These are phyloP conservation scores for Candida smagusa DNA, from an alignment of 1,139 yeast species.

Conservation along the genomic window DNA sequence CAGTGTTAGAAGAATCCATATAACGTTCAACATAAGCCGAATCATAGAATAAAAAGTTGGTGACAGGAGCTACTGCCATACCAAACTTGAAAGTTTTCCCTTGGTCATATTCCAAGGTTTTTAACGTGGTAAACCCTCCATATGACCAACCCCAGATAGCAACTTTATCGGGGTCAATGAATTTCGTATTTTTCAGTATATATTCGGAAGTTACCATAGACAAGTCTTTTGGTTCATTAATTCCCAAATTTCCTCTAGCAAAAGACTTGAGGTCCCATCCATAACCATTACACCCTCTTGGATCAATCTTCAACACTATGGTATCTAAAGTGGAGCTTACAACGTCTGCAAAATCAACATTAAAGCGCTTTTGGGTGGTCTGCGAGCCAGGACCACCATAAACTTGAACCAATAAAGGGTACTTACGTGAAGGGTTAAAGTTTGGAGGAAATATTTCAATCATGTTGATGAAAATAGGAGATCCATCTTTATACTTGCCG, in stretches of 20 bases:
- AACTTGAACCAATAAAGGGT: conserved; percentile 78
- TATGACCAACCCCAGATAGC: conserved; percentile 98
- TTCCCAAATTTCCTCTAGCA: conserved; percentile 72
- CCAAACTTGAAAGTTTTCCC: conserved; percentile 72
- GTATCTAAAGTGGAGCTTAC: conserved; percentile 68
- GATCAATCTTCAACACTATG: conserved; percentile 81
- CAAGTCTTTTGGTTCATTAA: conserved; percentile 85
- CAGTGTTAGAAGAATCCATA: conserved; percentile 63
- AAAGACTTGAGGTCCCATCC: conserved; percentile 74
- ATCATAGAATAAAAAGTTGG: conserved; percentile 78
- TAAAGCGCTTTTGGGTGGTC: conserved; percentile 53
- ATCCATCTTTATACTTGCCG: conserved; percentile 35
- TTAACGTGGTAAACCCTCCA: conserved; percentile 78
- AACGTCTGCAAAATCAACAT: conserved; percentile 65
- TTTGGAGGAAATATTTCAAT: conserved; percentile 74
- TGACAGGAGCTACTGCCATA: conserved; percentile 88
- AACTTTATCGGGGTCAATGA: conserved; percentile 59
- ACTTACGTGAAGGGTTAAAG: conserved; percentile 55
- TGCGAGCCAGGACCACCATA: conserved; percentile 97
- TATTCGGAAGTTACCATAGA: conserved; percentile 62
- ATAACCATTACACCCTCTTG: conserved; percentile 90
- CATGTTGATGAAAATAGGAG: conserved; percentile 53
- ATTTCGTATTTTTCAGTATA: conserved; percentile 46
- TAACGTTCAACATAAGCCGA: conserved; percentile 88
- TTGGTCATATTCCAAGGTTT: conserved; percentile 67